phyloP scores from a whole-genome alignment of 768 basidiomycete genomes.

The Boletus speciosus region DNA sequence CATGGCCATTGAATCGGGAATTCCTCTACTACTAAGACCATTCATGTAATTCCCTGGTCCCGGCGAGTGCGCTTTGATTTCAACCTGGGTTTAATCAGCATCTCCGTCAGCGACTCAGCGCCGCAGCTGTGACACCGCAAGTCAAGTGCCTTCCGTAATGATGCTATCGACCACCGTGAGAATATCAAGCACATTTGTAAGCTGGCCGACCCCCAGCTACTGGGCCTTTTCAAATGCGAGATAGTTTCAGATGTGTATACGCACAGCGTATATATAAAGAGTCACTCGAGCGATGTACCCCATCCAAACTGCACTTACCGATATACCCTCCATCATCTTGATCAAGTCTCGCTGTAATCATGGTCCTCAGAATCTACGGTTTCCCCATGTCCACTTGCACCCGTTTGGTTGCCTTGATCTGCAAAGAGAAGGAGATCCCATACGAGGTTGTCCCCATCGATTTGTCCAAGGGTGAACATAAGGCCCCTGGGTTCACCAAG shows the following conservation, averaged over 20 bases:
- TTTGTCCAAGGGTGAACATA: constrained; percentile 43
- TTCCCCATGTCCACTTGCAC: constrained; percentile 43
- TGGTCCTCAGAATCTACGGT: constrained; percentile 39
- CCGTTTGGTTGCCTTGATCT: constrained; percentile 46
- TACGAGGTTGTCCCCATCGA: constrained; percentile 50
- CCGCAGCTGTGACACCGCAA: neutral
- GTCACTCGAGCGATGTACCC: too few species aligned
- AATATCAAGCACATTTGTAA: too few species aligned
- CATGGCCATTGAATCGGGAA: neutral
- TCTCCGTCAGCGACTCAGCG: constrained; percentile 5
- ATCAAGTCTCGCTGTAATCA: constrained; percentile 9
- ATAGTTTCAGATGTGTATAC: neutral
- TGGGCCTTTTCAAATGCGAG: too few species aligned
- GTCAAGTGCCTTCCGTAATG: neutral
- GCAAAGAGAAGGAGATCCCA: constrained; percentile 54
- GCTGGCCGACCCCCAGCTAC: too few species aligned
- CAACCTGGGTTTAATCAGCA: neutral
- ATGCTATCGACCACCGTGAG: too few species aligned
- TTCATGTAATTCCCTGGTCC: neutral
- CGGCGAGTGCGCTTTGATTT: neutral
- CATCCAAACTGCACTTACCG: neutral
- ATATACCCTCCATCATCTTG: neutral
- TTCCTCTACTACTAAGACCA: neutral
- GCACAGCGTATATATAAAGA: constrained; percentile 1
- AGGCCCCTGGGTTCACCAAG: constrained; percentile 38